These are phyloP conservation scores for Massariosphaeria phaeospora DNA, from an alignment of 495 filamentous ascomycete genomes.

Conservation along the genomic window DNA sequence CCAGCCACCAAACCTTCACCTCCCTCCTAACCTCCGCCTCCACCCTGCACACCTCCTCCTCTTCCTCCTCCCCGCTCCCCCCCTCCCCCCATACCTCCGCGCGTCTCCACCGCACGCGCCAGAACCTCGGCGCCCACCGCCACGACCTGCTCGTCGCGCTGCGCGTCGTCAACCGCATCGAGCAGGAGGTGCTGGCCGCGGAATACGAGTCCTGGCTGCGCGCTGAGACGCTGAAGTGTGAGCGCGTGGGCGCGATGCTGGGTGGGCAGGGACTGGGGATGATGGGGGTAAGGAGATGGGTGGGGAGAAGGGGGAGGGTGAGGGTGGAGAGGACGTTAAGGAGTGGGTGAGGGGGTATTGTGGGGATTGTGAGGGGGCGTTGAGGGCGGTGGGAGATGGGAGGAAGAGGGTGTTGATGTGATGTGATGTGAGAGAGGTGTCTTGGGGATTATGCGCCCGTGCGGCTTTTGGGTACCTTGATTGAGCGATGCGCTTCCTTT, in stretches of 20 bases:
- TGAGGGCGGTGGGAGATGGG: constrained; percentile 9
- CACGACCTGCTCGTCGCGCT: constrained; percentile 89
- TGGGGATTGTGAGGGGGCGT: constrained; percentile 25
- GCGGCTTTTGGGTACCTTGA: no score
- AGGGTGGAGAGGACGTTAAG: constrained; percentile 13
- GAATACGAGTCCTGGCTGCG: constrained; percentile 91
- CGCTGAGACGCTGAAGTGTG: constrained; percentile 65
- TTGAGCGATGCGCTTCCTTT: no score
- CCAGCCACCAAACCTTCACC: constrained; percentile 30
- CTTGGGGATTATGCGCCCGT: no score
- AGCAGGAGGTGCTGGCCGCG: constrained; percentile 71
- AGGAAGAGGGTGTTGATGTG: neutral
- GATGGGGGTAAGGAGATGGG: neutral
- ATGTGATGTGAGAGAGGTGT: no score
- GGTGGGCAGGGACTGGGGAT: neutral
- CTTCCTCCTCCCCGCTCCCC: neutral
- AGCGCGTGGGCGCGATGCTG: constrained; percentile 54
- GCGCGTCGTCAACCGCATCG: constrained; percentile 82
- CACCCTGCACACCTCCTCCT: neutral
- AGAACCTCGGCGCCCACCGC: constrained; percentile 77
- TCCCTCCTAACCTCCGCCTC: constrained; percentile 9
- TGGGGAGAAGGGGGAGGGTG: neutral
- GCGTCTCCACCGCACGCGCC: constrained; percentile 68
- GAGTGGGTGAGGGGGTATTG: constrained; percentile 28
- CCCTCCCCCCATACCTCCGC: constrained; percentile 28